A percentile compares a stretch with the other conserved stretches of the same genome.
These are phyloP conservation scores for Penicillium hesseltinei DNA, from an alignment of 2,329 filamentous ascomycete genomes.

Conservation along the genomic window DNA sequence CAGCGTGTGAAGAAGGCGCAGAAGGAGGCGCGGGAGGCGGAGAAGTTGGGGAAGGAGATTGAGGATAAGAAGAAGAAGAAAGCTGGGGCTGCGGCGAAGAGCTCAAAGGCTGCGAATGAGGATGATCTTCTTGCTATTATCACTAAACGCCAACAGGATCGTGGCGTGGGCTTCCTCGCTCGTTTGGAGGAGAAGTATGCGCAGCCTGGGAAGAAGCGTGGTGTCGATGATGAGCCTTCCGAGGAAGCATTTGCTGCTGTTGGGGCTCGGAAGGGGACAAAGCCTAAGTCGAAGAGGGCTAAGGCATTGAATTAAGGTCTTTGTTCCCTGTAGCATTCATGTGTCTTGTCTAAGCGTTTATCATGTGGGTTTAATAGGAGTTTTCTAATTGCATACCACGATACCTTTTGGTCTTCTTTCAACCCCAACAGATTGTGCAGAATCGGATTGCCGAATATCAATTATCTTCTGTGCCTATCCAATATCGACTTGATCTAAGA, in stretches of 20 bases:
- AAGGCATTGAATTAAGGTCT: constrained; percentile 12
- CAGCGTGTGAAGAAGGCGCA: constrained; percentile 61
- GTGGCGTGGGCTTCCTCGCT: constrained; percentile 65
- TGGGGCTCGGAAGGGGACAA: constrained; percentile 39
- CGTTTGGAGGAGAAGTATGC: constrained; percentile 74
- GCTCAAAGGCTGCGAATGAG: constrained; percentile 36
- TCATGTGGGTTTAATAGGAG: constrained; percentile 3
- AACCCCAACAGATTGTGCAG: too few relatives aligned
- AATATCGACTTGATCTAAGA: too few relatives aligned
- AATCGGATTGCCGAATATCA: too few relatives aligned
- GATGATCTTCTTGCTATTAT: constrained; percentile 70
- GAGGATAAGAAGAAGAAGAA: constrained; percentile 70
- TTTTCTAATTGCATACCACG: constrained; percentile 4
- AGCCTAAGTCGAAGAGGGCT: constrained; percentile 30
- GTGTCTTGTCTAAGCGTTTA: constrained; percentile 4
- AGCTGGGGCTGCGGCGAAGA: constrained; percentile 30
- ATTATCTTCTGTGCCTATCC: too few relatives aligned
- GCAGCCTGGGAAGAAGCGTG: constrained; percentile 48
- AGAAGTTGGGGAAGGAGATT: constrained; percentile 70
- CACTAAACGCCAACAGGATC: constrained; percentile 64
- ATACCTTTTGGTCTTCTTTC: not conserved
- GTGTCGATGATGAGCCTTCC: constrained; percentile 53
- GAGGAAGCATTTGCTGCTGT: constrained; percentile 60
- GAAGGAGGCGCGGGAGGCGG: constrained; percentile 69
- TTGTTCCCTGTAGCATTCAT: constrained; percentile 1